Evolutionary conservation across 169 alveolate genomes (phyloP), one percentile per base, ranked within the genome.

Genomic region (Blepharisma undulans): DNA sequence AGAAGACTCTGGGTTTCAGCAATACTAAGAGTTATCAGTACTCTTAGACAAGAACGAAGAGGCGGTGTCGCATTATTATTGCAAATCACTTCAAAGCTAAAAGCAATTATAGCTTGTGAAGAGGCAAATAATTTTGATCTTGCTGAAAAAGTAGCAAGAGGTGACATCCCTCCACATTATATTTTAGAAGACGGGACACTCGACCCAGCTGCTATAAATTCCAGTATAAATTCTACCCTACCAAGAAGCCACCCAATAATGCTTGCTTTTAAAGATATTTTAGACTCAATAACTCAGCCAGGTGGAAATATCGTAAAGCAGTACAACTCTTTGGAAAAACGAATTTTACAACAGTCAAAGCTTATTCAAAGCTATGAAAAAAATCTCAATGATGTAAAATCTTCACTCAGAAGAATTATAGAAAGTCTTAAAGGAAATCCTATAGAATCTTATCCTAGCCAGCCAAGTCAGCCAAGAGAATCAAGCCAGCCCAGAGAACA

Each of bases 61-160:
- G 34, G 29, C 2, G 71, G 72, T 7, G 34, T n/a, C 8, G 84
- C 30, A 30, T 21, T n/a, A 27, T 21, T 86, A 19, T 4, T 21
- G 10, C n/a, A 21, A 86, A 71, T 86, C 6, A 25, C 72, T 32
- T n/a, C 27, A 27, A 86, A 86, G 36, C 84, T 86, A 19, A 60
- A 33, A 33, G 91, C 91, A 10, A 72, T 86, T 21, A 22, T 86
- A 60, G 91, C 91, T 86, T 86, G 91, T 86, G 81, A 60, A 27
- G 84, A 86, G 6, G 91, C 91, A 21, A 48, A 32, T 21, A 72
- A 86, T 25, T 66, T 66, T 19, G 91, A 86, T 4, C 66, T 86
- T 25, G 91, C 91, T 1, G 91, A 86, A 86, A 86, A 86, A 86
- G 91, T 86, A n/a, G 29, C 72, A n/a, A 72, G 72, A 72, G 91